phyloP scores from a whole-genome alignment of 768 basidiomycete genomes.

The Boletus reticuloceps region DNA sequence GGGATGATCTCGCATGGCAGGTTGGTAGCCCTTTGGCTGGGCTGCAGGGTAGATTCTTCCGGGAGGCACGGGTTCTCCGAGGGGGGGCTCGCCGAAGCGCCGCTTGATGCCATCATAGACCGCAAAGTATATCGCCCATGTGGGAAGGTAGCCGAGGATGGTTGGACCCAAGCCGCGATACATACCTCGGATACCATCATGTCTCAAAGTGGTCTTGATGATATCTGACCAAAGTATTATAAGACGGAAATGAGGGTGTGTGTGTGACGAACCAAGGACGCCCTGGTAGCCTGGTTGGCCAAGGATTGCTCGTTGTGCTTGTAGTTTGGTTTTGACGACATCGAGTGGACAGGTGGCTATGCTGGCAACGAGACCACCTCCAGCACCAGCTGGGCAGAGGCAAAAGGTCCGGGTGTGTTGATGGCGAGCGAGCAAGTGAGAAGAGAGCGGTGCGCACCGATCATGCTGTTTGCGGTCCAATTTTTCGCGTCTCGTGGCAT shows the following conservation, averaged over 20 bases:
- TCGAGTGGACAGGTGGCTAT: constrained; percentile 96
- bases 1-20: constrained; percentile 73
- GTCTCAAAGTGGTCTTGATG: constrained; percentile 50
- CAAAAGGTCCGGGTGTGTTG: not conserved
- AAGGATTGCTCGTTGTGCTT: constrained; percentile 79
- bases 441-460: constrained; percentile 48
- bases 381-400: constrained; percentile 78
- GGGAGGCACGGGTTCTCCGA: constrained; percentile 33
- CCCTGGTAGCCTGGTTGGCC: constrained; percentile 77
- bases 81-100: constrained; percentile 65
- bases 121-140: constrained; percentile 98
- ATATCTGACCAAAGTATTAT: constrained; percentile 40
- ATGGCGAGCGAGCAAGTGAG: not conserved
- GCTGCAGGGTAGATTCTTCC: constrained; percentile 76
- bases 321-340: constrained; percentile 95
- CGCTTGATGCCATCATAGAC: constrained; percentile 96
- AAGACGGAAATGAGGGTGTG: constrained; percentile 6
- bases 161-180: constrained; percentile 99
- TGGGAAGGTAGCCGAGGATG: constrained; percentile 93
- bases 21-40: constrained; percentile 84
- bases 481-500: constrained; percentile 58
- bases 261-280: constrained; percentile 55
- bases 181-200: constrained; percentile 81
- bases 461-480: constrained; percentile 80
- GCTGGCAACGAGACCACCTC: constrained; percentile 89